Evolutionary conservation across 1,139 yeast genomes (phyloP).

Genomic region (Nakaseomyces uthaithaninus): DNA sequence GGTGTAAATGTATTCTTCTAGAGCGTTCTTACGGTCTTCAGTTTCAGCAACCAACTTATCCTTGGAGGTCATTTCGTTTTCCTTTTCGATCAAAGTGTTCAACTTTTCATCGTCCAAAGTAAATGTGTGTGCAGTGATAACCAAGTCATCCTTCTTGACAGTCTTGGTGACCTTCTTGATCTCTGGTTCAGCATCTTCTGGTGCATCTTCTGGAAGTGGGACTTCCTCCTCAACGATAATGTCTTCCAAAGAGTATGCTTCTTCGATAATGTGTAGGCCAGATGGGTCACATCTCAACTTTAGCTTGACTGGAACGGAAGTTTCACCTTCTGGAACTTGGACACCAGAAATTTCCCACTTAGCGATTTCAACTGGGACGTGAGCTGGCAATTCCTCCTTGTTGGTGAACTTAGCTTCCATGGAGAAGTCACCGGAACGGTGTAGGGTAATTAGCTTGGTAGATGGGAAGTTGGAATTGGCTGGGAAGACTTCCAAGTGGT

Average conservation of each 20-base stretch:
- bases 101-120: conserved; percentile 56
- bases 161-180: conserved; percentile 86
- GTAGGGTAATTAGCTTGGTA: conserved; percentile 88
- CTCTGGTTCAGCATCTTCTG: conserved; percentile 70
- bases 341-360: conserved; percentile 86
- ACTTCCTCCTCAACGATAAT: conserved; percentile 80
- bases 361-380: conserved; percentile 60
- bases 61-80: conserved; percentile 73
- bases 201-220: conserved; percentile 47
- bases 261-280: conserved; percentile 88
- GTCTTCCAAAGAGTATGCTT: conserved; percentile 93
- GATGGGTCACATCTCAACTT: conserved; percentile 96
- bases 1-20: conserved; percentile 96
- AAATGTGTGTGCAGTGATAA: conserved; percentile 50
- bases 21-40: conserved; percentile 96
- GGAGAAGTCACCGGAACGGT: conserved; percentile 83
- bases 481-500: conserved; percentile 95
- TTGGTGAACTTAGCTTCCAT: conserved; percentile 82
- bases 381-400: conserved; percentile 62
- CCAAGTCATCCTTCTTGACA: conserved; percentile 82
- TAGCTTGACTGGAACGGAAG: conserved; percentile 78
- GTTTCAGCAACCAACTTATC: conserved; percentile 98
- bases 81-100: conserved; percentile 65
- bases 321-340: conserved; percentile 64
- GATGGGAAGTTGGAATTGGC: conserved; percentile 88